Base-by-base conservation (phyloP, 2,329 filamentous ascomycete species). In the Ciborinia camelliae region DNA sequence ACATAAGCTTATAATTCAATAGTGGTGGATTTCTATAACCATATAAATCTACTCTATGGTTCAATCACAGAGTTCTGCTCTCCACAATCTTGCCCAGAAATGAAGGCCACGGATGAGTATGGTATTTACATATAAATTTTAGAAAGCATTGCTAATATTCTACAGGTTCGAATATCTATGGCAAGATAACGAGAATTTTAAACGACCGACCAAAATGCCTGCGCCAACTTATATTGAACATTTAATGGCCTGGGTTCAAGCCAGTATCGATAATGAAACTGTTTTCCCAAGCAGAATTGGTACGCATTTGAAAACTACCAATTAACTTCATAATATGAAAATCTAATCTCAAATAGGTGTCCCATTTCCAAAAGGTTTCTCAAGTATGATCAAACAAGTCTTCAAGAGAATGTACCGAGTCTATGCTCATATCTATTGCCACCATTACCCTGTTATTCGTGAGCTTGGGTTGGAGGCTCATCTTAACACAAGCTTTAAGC, bases 1-100 rank as follows among this genome's bases (percentile, higher is more conserved):
- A n/a, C 32, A 50, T 41, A 65, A 58, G 32, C 76, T 79, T 61
- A 79, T 67, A 20, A 26, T 23, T 52, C 23, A n/a, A 59, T 71
- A 97, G 93, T 99, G 81, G 95, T 99, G 81, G 95, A 99, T 79
- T 99, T 99, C 79, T 99, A 99, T 86, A 99, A 99, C 81, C 95
- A 99, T 79, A 96, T 99, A 82, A 99, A 99, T 80, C 85, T 99
- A 43, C 88, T 99, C 66, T 99, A 99, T 77, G 96, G 96, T 66
- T 95, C 95, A 70, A 99, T 99, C 76, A 99, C 95, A 66, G 95
- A 99, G 76, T 99, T 99, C 79, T 99, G 95, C 82, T 98, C 95
- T 32, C 94, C 95, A 39, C 90, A 95, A 76, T 92, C 92, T 69
- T 99, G 95, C 77, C 95, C 95, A 0, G 95, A 98, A 80, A 99